A percentile compares a stretch with the other conserved stretches of the same genome.
Evolutionary conservation across 306 rosid genomes (phyloP).

Genomic region (Ammopiptanthus mongolicus): DNA sequence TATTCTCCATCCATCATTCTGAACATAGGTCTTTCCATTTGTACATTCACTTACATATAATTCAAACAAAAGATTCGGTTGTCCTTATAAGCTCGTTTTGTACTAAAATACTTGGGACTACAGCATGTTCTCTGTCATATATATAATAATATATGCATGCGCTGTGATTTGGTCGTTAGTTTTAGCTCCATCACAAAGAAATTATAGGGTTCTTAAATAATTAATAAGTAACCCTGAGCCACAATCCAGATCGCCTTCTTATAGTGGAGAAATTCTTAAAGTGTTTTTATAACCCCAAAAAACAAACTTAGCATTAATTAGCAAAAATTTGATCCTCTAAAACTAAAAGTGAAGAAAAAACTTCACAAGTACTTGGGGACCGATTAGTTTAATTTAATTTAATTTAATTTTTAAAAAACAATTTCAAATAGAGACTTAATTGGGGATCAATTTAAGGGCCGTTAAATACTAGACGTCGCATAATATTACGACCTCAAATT

Average conservation of each 20-base stretch:
- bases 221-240: background rate
- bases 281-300: background rate
- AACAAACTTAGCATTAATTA: constrained; percentile 6
- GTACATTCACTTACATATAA: background rate
- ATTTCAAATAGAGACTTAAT: no score
- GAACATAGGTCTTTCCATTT: background rate
- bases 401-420: no score
- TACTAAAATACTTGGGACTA: constrained; percentile 9
- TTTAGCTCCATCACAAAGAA: background rate
- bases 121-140: constrained; percentile 16
- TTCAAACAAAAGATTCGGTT: background rate
- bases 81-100: background rate
- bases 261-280: background rate
- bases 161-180: background rate
- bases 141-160: background rate
- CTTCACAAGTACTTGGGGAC: no score
- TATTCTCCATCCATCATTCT: constrained; percentile 2
- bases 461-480: no score
- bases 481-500: no score
- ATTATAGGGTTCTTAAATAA: constrained; percentile 4
- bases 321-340: background rate
- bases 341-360: no score
- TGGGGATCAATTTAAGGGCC: no score
- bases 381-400: no score
- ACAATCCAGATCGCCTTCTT: background rate